These are phyloP conservation scores for Pseudogymnoascus sp. DNA, from an alignment of 2,329 filamentous ascomycete genomes.

Conservation along the genomic window DNA sequence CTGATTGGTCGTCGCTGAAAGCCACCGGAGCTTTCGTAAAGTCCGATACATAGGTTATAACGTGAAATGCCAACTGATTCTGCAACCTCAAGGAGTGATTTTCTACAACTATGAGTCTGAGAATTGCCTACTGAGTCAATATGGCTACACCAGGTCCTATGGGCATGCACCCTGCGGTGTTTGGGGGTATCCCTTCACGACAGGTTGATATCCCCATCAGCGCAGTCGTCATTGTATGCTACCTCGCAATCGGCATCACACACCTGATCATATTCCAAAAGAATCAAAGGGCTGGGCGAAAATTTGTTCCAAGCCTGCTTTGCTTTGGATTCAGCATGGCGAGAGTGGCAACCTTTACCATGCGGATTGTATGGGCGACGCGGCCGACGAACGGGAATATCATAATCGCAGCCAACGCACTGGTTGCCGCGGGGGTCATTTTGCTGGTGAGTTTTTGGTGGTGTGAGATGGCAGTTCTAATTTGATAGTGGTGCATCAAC, in stretches of 20 bases:
- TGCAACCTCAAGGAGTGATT: too few species aligned
- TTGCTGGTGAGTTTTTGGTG: neutral
- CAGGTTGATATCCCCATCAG: neutral
- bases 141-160: neutral
- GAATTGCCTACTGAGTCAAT: neutral
- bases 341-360: conserved; percentile 25
- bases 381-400: conserved; percentile 27
- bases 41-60: neutral
- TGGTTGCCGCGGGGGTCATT: neutral
- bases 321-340: conserved; percentile 50
- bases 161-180: neutral
- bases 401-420: conserved; percentile 15
- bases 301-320: conserved; percentile 51
- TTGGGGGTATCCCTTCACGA: neutral
- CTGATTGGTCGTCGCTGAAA: too few species aligned
- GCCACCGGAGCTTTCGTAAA: neutral
- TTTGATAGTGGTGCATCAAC: neutral
- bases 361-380: conserved; percentile 56
- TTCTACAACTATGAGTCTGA: too few species aligned
- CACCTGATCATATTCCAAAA: conserved; percentile 52
- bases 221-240: neutral
- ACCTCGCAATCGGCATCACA: conserved; percentile 20
- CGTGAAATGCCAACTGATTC: too few species aligned
- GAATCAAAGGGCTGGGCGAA: conserved; percentile 44
- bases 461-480: neutral